Base-by-base conservation (phyloP, 1,139 yeast species). In the Diutina scorzettiae region DNA sequence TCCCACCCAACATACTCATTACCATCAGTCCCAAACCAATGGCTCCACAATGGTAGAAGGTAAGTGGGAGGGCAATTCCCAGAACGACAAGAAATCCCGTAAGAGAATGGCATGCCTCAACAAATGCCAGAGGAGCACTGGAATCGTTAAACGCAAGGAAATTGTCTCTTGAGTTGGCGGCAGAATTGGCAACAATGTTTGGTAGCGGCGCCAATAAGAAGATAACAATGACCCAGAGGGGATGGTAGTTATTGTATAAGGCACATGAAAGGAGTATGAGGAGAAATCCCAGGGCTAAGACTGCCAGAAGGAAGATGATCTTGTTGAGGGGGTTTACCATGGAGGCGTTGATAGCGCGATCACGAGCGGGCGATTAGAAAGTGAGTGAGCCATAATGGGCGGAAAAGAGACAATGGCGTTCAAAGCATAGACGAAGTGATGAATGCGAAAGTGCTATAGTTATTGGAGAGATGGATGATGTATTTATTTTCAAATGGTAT, bases 171-270 rank as follows among this genome's bases (percentile, higher is more conserved):
- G 59, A 65, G 57, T 49, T 66, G 51, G 58, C 76, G 24, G 68
- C 59, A 4, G 67, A 56, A 44, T 64, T 52, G 57, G 70, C 59
- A 59, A 73, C 41, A 64, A 56, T 49, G 54, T 81, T 81, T 25
- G 89, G 91, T 43, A 81, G 59, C 20, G 93, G 89, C 2, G 91
- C 91, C 39, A 77, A 45, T 42, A 81, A 65, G 57, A 81, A 81
- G 43, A 81, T 69, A 27, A 67, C 64, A 27, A 78, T 75, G 45
- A 79, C 89, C 64, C 79, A 76, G 43, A 82, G 61, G 40, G 91
- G 87, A 47, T 71, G 71, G 72, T 81, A 82, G 54, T 80, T 81
- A 48, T 75, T 70, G 60, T 71, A 81, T 40, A 82, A 65, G 8
- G 91, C 89, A 59, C 91, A 81, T 49, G 84, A 75, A 44, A 82